These are phyloP conservation scores for Exophiala dermatitidis DNA, from an alignment of 2,329 filamentous ascomycete species.

Conservation along the genomic window DNA sequence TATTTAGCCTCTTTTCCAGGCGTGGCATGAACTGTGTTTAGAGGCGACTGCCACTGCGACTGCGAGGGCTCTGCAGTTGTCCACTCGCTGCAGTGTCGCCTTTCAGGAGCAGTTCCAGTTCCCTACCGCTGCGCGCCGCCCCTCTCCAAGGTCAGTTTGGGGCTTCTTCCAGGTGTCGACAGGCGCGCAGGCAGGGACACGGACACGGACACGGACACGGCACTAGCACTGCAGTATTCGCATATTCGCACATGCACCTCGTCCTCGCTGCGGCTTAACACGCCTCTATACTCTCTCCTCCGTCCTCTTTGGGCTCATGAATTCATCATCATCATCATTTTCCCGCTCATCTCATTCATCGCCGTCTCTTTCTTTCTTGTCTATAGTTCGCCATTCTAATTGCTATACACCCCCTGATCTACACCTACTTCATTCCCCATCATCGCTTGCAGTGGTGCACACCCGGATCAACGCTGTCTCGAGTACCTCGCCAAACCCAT, in stretches of 20 bases:
- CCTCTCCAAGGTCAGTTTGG: conserved; percentile 5
- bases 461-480: background rate
- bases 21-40: background rate
- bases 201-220: background rate
- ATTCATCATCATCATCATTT: conserved; percentile 3
- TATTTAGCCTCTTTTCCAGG: background rate
- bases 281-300: background rate
- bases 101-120: background rate
- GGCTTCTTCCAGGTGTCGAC: background rate
- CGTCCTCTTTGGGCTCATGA: background rate
- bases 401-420: too few relatives aligned
- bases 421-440: too few relatives aligned
- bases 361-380: background rate
- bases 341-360: background rate
- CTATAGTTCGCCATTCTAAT: background rate
- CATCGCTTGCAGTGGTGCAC: background rate
- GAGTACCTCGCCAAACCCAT: background rate
- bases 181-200: background rate
- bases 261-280: background rate
- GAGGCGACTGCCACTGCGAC: conserved; percentile 5
- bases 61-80: background rate
- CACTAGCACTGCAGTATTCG: background rate
- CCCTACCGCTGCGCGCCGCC: conserved; percentile 2
- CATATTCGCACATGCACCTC: conserved; percentile 8
- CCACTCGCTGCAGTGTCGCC: too few relatives aligned